Evolutionary conservation across 305 asterid genomes (phyloP).

Genomic region (Rubia peregrina): DNA sequence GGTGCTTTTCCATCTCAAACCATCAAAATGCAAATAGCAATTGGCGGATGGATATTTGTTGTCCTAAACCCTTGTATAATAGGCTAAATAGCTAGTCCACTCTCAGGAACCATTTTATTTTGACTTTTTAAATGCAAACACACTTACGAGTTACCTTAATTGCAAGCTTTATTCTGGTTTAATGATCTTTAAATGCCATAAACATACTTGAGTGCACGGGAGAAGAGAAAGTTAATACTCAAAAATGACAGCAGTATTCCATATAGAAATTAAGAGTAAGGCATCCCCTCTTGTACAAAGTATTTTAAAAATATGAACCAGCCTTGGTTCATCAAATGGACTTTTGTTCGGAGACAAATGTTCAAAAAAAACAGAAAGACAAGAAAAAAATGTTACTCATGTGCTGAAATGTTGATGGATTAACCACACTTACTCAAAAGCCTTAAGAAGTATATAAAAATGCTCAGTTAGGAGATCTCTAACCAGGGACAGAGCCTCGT

Average conservation of each 20-base stretch:
- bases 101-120: background rate
- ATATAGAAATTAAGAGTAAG: background rate
- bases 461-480: background rate
- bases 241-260: background rate
- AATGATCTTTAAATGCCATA: background rate
- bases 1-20: background rate
- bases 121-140: background rate
- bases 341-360: background rate
- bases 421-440: background rate
- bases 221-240: background rate
- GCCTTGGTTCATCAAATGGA: background rate
- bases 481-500: background rate
- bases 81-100: background rate
- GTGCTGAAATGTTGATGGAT: background rate
- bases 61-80: background rate
- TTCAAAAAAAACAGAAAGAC: background rate
- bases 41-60: background rate
- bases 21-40: background rate
- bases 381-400: background rate
- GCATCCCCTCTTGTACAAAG: background rate
- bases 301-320: background rate
- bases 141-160: constrained; percentile 1
- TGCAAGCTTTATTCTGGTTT: background rate
- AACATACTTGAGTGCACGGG: background rate
- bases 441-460: background rate